Conservation (phyloP, 2,329 filamentous ascomycete genomes). For the Colletotrichum cuscutae region DNA sequence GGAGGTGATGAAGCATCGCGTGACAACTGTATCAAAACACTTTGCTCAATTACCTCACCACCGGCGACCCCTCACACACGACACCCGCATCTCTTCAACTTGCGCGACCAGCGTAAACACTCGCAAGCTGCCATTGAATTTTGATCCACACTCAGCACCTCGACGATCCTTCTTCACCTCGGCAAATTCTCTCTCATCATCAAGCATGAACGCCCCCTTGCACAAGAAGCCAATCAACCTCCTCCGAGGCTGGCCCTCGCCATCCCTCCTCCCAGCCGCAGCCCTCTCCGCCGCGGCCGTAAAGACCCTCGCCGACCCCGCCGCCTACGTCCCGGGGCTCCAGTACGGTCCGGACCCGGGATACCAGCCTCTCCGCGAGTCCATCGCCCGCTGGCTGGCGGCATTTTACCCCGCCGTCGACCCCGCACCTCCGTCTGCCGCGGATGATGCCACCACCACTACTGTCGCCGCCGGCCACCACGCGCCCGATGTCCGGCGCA, state of each 20-base stretch:
- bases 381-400: conserved; percentile 77
- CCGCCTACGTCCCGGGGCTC: conserved; percentile 71
- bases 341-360: conserved; percentile 85
- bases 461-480: conserved; percentile 3
- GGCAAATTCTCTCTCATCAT: not conserved
- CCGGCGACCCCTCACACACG: conserved; percentile 15
- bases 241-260: conserved; percentile 74
- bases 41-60: conserved; percentile 2
- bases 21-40: not conserved
- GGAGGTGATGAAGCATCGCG: conserved; percentile 20
- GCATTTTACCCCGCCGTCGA: conserved; percentile 62
- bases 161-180: not conserved
- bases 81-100: not conserved
- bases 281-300: conserved; percentile 71
- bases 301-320: conserved; percentile 68
- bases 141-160: not conserved
- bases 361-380: conserved; percentile 73
- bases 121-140: not conserved
- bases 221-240: conserved; percentile 67
- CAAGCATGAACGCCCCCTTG: conserved; percentile 15
- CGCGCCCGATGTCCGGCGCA: conserved; percentile 62
- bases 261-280: conserved; percentile 70
- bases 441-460: not conserved
- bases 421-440: not conserved
- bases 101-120: not conserved